phyloP scores from a whole-genome alignment of 75 land plant species.

The Pinus albicaulis region DNA sequence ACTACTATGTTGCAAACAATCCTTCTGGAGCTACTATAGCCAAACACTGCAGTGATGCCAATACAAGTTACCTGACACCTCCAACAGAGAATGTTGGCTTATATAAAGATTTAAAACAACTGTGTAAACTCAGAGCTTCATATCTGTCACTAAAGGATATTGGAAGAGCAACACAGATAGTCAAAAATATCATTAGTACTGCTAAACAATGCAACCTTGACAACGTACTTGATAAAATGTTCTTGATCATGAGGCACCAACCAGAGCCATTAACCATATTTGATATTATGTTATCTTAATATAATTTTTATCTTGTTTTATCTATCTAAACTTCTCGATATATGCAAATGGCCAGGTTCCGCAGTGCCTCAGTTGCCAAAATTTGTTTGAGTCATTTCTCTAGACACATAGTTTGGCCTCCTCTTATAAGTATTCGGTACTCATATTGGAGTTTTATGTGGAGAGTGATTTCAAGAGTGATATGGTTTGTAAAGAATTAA shows the following conservation, averaged over 20 bases:
- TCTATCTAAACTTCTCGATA: neutral
- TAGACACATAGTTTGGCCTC: neutral
- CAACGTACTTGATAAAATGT: slow-evolving; percentile 20
- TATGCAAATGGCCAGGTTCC: neutral
- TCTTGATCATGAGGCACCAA: no score
- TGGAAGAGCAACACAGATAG: slow-evolving; percentile 93
- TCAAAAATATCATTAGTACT: slow-evolving; percentile 89
- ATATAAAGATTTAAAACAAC: slow-evolving; percentile 93
- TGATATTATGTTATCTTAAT: no score
- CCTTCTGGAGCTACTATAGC: slow-evolving; percentile 99
- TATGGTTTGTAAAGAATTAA: neutral
- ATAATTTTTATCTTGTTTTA: no score
- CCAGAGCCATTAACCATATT: no score
- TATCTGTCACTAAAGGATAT: slow-evolving; percentile 95
- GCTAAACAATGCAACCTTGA: slow-evolving; percentile 98
- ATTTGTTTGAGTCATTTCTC: neutral
- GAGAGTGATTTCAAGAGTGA: neutral
- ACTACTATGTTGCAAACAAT: slow-evolving; percentile 97
- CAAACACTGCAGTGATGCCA: slow-evolving; percentile 96
- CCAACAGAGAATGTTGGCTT: slow-evolving; percentile 99
- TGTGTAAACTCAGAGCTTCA: slow-evolving; percentile 93
- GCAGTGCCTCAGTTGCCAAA: neutral
- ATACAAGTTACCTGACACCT: slow-evolving; percentile 96
- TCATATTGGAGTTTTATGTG: neutral
- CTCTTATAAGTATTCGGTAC: neutral